phyloP scores from a whole-genome alignment of 2,329 filamentous ascomycete species.

The Botrytis byssoidea region DNA sequence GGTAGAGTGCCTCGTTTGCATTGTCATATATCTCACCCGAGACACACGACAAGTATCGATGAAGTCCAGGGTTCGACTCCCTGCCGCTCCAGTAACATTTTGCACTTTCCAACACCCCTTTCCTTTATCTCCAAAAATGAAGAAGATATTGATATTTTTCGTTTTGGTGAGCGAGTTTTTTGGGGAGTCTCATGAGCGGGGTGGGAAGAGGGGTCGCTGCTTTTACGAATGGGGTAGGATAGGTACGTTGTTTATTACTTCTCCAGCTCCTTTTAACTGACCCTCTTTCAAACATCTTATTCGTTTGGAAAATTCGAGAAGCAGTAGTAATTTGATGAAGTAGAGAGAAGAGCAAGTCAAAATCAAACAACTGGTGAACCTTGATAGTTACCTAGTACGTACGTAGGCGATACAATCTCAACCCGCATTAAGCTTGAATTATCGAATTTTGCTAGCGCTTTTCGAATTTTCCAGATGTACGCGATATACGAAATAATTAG shows the following conservation, averaged over 20 bases:
- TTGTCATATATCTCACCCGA: accelerated
- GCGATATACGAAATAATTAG: too few species aligned
- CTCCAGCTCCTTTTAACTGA: background rate
- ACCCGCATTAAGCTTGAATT: too few species aligned
- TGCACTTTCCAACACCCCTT: too few species aligned
- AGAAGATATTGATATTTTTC: background rate
- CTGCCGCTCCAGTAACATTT: slow-evolving; percentile 16
- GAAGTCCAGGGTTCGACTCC: slow-evolving; percentile 15
- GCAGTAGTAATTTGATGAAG: too few species aligned
- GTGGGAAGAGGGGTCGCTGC: background rate
- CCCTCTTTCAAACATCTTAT: too few species aligned
- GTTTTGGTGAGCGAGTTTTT: background rate
- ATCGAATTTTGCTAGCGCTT: too few species aligned
- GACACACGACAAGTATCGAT: background rate
- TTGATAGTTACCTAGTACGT: too few species aligned
- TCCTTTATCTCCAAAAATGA: background rate
- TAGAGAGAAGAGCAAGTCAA: too few species aligned
- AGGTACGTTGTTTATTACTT: background rate
- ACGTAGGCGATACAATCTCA: too few species aligned
- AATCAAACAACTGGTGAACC: too few species aligned
- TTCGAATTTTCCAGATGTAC: too few species aligned
- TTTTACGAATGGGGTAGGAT: background rate
- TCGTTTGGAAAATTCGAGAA: too few species aligned
- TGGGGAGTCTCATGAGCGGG: background rate
- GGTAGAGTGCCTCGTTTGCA: slow-evolving; percentile 19